Base-by-base conservation (phyloP, 306 rosid species). In the Chamaecrista fasciculata region DNA sequence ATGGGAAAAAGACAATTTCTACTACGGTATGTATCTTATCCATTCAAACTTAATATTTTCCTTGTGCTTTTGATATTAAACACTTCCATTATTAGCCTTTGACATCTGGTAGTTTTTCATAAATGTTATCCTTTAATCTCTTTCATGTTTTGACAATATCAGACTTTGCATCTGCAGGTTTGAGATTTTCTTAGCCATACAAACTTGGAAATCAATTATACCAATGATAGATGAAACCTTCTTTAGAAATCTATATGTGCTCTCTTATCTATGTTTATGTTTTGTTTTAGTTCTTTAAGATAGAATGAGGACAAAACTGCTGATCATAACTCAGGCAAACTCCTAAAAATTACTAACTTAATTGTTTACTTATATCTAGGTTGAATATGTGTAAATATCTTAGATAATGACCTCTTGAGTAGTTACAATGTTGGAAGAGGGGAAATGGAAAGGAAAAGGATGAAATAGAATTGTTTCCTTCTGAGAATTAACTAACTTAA, bases 1-100 rank as follows among this genome's bases (percentile, higher is more conserved):
- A 91, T 80, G 99, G 90, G 74, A 91, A 91, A 71, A 87, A 86
- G 86, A 87, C 91, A 2, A 91, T 95, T 71, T 88, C 97, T 76
- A 86, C 97, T 60, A 85, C 97, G 7, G 98, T 94, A 83, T 60
- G 89, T 81, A 55, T 66, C 42, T 58, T 12, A 12, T 26, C 11
- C 49, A 21, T 42, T 62, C 15, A 11, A 56, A 12, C 57, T 63
- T 70, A n/a, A 29, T 25, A 26, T 29, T 55, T 37, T 47, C 74
- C 34, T 26, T 36, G 0, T 29, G 72, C 53, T 23, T 51, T 55
- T 50, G 18, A 46, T 37, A 7, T 10, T 10, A 5, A 37, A 12
- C 36, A 5, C 36, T 34, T 70, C 4, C 67, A 6, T 2, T 14
- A 14, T 24, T 43, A 42, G 39, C 53, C 58, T 28, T 16, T 23